Base-by-base conservation (phyloP, 2,329 filamentous ascomycete genomes). In the Apiospora rasikravindrae region DNA sequence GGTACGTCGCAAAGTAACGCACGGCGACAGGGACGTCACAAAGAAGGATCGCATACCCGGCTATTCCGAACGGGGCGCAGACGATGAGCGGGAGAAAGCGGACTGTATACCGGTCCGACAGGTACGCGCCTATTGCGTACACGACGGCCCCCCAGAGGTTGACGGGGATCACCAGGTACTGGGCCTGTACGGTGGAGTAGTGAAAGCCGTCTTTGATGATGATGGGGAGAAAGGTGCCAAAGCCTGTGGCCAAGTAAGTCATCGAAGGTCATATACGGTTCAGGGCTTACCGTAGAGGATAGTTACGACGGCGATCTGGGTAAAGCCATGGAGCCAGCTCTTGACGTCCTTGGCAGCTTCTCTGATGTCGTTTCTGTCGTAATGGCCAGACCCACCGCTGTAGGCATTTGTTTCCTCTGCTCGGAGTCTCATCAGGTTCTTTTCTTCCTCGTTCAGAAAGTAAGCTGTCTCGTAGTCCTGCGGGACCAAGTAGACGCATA, bases 161-260 rank as follows among this genome's bases (percentile, higher is more conserved):
- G n/a, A 83, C 81, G 0, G 82, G 82, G 24, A 84, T 83, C 11
- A 83, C 81, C 4, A 84, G 76, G 69, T 84, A 84, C 73, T 80
- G 74, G 67, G 81, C 80, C 73, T 84, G 79, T 14, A 82, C 77
- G 0, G 81, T 81, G 0, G 81, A 81, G 70, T 82, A 83, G 29
- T 81, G 76, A 71, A 84, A 83, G 1, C 77, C 77, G 2, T 83
- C 79, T 26, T 81, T 80, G 67, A 84, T 83, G 68, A 84, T 84
- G 67, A 84, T 83, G 0, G 83, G 83, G 1, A 84, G 74, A 68
- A 84, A 84, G 0, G 82, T 84, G 3, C 82, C 80, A 51, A 84
- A 84, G 8, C 82, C 77, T 77, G 29, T 16, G 26, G 16, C 10
- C 19, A 10, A 33, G 26, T 61, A 61, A 66, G 8, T 2, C 26